A percentile compares a stretch with the other conserved stretches of the same genome.
Evolutionary conservation across 768 basidiomycete species (phyloP).

Genomic region (Daedalea quercina): DNA sequence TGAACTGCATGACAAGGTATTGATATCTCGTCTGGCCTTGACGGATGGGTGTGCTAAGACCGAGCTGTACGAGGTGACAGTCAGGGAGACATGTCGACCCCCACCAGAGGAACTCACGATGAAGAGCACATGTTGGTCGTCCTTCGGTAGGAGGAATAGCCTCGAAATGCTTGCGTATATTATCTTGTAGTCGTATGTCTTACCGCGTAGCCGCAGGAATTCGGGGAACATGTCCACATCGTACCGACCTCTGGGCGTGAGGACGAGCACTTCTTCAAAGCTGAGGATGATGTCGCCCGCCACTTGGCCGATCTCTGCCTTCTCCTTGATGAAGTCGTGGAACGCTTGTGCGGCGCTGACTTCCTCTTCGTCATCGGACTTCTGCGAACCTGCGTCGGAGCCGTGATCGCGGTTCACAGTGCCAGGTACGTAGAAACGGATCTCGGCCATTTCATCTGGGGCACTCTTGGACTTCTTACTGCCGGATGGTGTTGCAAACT

Average conservation of each 20-base stretch:
- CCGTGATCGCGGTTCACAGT: constrained; percentile 52
- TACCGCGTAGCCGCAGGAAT: constrained; percentile 91
- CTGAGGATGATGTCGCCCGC: constrained; percentile 88
- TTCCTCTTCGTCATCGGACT: constrained; percentile 76
- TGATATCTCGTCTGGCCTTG: constrained; percentile 98
- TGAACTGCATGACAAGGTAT: constrained; percentile 97
- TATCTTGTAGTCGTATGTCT: constrained; percentile 99
- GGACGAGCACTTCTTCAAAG: constrained; percentile 91
- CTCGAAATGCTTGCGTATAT: constrained; percentile 81
- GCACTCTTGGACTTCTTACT: constrained; percentile 38
- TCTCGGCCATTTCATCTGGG: constrained; percentile 88
- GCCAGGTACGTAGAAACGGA: constrained; percentile 94
- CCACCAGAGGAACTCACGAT: constrained; percentile 53
- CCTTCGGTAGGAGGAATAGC: constrained; percentile 92
- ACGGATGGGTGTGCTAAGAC: constrained; percentile 87
- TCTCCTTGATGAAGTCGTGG: constrained; percentile 94
- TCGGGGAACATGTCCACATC: constrained; percentile 98
- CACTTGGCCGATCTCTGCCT: constrained; percentile 89
- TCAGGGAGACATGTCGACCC: background rate
- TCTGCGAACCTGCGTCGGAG: constrained; percentile 70
- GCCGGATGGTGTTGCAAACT: constrained; percentile 61
- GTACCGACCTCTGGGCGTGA: constrained; percentile 94
- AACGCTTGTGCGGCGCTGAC: constrained; percentile 92
- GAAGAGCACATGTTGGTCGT: constrained; percentile 92
- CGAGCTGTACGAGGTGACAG: constrained; percentile 48